phyloP scores from a whole-genome alignment of 306 rosid species.

The Prunus fruticosa region DNA sequence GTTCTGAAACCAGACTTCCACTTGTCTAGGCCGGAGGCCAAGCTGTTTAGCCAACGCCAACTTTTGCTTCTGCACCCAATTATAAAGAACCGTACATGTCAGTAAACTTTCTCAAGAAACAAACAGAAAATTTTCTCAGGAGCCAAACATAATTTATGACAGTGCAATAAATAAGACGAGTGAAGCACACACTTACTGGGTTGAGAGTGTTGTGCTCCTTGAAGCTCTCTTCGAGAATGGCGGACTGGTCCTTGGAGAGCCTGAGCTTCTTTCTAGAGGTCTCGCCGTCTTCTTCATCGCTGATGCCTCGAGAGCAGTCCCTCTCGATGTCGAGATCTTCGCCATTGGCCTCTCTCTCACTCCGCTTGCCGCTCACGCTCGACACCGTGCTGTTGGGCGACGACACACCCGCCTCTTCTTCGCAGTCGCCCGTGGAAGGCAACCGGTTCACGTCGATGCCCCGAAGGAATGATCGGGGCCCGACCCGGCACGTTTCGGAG shows the following conservation, averaged over 20 bases:
- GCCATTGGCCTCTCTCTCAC: conserved; percentile 69
- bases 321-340: conserved; percentile 70
- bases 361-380: conserved; percentile 81
- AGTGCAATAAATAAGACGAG: not conserved
- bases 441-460: conserved; percentile 85
- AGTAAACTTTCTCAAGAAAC: not conserved
- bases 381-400: conserved; percentile 94
- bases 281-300: conserved; percentile 92
- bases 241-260: conserved; percentile 90
- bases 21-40: conserved; percentile 87
- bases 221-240: conserved; percentile 84
- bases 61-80: conserved; percentile 71
- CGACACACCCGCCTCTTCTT: conserved; percentile 78
- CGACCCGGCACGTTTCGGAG: conserved; percentile 40
- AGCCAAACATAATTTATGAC: not conserved
- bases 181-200: conserved; percentile 53
- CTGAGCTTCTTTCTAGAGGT: conserved; percentile 81
- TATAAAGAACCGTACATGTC: conserved; percentile 5
- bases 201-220: conserved; percentile 96
- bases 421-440: conserved; percentile 65
- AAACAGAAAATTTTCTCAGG: not conserved
- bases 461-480: conserved; percentile 49
- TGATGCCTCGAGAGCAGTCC: conserved; percentile 66
- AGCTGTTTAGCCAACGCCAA: conserved; percentile 83
- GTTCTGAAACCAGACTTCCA: conserved; percentile 98